Evolutionary conservation across 768 basidiomycete species (phyloP).

Genomic region (Agrocybe praecox): DNA sequence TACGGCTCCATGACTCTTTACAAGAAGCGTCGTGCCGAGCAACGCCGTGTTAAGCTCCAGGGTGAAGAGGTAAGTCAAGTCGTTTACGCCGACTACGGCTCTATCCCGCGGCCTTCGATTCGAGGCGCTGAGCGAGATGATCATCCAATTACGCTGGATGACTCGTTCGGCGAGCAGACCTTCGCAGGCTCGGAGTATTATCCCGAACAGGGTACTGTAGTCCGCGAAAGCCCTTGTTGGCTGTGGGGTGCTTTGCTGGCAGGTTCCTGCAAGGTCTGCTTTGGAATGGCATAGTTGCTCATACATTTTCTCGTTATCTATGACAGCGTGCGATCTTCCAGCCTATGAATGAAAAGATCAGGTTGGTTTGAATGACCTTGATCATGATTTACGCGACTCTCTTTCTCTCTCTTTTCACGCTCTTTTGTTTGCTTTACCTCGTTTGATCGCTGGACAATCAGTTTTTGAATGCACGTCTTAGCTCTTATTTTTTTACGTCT

Average conservation of each 20-base stretch:
- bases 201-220: constrained; percentile 40
- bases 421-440: background rate
- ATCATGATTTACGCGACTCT: background rate
- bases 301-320: constrained; percentile 12
- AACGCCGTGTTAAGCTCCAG: constrained; percentile 41
- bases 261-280: background rate
- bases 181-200: constrained; percentile 26
- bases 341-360: constrained; percentile 27
- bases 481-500: background rate
- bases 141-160: constrained; percentile 8
- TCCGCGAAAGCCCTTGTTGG: background rate
- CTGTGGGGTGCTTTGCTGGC: constrained; percentile 11
- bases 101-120: constrained; percentile 27
- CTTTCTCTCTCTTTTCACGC: background rate
- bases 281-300: constrained; percentile 2
- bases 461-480: background rate
- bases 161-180: constrained; percentile 16
- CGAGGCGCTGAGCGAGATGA: constrained; percentile 7
- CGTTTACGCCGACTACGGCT: constrained; percentile 36
- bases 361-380: constrained; percentile 21
- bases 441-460: background rate
- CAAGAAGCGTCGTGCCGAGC: constrained; percentile 40
- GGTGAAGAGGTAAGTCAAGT: constrained; percentile 54
- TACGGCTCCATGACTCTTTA: constrained; percentile 38
- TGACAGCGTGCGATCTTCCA: constrained; percentile 25